Evolutionary conservation across 805 yeast species (phyloP).

Genomic region (Candida montana): DNA sequence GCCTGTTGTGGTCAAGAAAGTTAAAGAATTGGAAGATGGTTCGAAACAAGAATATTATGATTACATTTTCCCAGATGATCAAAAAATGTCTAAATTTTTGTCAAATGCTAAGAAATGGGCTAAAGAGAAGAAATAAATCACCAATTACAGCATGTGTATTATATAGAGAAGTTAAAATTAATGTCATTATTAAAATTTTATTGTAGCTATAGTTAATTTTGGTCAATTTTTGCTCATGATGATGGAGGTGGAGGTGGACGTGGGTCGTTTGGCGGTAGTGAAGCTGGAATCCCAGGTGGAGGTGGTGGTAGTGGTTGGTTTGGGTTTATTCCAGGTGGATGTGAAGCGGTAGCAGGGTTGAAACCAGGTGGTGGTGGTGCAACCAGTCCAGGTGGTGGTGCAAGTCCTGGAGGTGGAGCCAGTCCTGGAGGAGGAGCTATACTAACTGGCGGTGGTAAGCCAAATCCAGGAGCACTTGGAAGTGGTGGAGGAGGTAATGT

Average conservation of each 20-base stretch:
- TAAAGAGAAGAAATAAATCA: conserved; percentile 19
- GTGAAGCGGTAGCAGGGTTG: background rate
- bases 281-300: background rate
- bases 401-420: conserved; percentile 14
- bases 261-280: background rate
- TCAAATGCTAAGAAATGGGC: conserved; percentile 49
- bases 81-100: conserved; percentile 32
- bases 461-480: conserved; percentile 21
- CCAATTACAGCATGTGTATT: no score
- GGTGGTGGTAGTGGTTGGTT: background rate
- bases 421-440: conserved; percentile 24
- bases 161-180: no score
- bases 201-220: no score
- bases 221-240: background rate
- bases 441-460: conserved; percentile 18
- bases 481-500: conserved; percentile 2
- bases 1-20: conserved; percentile 49
- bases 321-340: background rate
- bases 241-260: background rate
- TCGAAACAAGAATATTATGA: conserved; percentile 51
- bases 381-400: conserved; percentile 7
- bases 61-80: conserved; percentile 65
- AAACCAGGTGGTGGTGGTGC: conserved; percentile 5
- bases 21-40: conserved; percentile 37
- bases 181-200: no score